Percentiles rank a stretch among this genome's conserved stretches.
Evolutionary conservation across 106 monocot species (phyloP).

Genomic region (Xerophyta viscosa): DNA sequence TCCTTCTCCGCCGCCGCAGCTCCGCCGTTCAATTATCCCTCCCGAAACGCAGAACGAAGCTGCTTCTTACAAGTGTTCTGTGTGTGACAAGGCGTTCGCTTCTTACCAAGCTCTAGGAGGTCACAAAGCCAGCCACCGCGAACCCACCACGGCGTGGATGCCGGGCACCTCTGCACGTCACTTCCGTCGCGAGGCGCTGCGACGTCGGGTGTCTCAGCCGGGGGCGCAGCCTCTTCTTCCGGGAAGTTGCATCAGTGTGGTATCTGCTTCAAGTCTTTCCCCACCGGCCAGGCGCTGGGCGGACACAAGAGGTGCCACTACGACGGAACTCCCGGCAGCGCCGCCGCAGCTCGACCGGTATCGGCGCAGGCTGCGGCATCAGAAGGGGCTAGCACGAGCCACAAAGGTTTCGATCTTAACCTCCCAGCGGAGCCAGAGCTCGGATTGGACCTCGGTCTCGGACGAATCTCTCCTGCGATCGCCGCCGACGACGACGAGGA

Average conservation of each 20-base stretch:
- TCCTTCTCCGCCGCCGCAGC: constrained; percentile 2
- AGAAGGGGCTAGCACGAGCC: constrained; percentile 16
- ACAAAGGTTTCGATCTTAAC: constrained; percentile 45
- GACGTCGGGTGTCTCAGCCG: no score
- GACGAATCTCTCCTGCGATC: constrained; percentile 14
- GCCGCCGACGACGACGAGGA: constrained; percentile 42
- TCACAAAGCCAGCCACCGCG: constrained; percentile 73
- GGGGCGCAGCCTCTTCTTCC: no score
- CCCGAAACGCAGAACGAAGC: background rate
- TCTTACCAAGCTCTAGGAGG: constrained; percentile 80
- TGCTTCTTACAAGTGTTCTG: constrained; percentile 10
- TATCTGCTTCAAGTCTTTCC: constrained; percentile 32
- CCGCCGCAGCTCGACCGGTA: background rate
- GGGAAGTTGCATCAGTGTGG: constrained; percentile 32
- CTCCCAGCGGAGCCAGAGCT: constrained; percentile 37
- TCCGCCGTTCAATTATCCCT: no score
- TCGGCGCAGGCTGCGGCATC: background rate
- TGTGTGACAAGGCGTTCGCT: constrained; percentile 66
- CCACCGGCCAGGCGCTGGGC: constrained; percentile 59
- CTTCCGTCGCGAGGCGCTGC: no score
- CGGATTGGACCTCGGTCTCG: background rate
- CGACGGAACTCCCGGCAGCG: constrained; percentile 31
- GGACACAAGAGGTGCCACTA: constrained; percentile 72
- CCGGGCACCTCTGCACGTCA: no score
- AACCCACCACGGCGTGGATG: no score